phyloP scores from a whole-genome alignment of 768 basidiomycete genomes.

The Pleurotus pulmonarius region DNA sequence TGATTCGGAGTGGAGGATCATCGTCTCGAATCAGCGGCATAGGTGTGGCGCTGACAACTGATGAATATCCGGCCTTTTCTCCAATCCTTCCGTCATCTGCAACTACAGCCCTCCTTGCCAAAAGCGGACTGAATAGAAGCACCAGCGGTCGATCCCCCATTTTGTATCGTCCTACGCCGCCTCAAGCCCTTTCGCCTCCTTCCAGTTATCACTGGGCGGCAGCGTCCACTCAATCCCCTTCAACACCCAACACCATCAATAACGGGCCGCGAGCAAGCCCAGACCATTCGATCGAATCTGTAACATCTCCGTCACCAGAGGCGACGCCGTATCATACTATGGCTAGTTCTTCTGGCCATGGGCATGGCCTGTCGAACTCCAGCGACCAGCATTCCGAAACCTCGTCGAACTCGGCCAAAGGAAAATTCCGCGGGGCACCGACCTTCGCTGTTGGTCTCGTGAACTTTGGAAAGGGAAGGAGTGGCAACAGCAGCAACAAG shows the following conservation, averaged over 20 bases:
- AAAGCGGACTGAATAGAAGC: neutral
- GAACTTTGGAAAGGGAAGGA: neutral
- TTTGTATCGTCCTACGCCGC: neutral
- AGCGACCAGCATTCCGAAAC: neutral
- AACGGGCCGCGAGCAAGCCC: neutral
- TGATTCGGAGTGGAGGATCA: neutral
- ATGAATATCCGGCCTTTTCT: neutral
- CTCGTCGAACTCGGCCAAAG: neutral
- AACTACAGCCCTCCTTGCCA: neutral
- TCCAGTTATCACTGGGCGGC: constrained; percentile 2
- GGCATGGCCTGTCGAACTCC: neutral
- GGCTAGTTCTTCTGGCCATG: neutral
- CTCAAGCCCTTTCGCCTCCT: neutral
- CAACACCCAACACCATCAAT: too few species aligned
- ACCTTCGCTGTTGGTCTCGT: neutral
- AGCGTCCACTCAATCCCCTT: neutral
- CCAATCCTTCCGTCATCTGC: neutral
- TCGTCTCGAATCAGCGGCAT: neutral
- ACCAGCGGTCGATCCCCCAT: neutral
- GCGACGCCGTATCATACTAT: neutral
- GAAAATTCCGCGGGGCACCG: neutral
- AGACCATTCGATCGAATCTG: neutral
- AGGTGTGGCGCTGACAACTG: neutral
- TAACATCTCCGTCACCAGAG: neutral
- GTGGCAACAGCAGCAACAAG: neutral